A percentile compares a stretch with the other conserved stretches of the same genome.
phyloP scores from a whole-genome alignment of 495 filamentous ascomycete species.

The Penicillium alfredii region DNA sequence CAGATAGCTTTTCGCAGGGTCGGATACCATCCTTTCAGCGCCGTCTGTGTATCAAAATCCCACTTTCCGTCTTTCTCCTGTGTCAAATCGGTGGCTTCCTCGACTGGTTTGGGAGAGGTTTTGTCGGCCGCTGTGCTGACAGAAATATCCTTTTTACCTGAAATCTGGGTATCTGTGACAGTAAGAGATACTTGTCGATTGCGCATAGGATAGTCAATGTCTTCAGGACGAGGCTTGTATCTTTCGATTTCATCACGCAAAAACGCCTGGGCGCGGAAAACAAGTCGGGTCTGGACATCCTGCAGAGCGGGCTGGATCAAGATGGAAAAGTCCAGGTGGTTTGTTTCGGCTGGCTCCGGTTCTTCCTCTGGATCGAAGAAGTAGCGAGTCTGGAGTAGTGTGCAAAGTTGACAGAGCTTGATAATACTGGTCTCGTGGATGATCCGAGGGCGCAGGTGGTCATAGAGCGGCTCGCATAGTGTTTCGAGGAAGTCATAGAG shows the following conservation, averaged over 20 bases:
- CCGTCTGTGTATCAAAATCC: slow-evolving; percentile 48
- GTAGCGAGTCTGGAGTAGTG: slow-evolving; percentile 78
- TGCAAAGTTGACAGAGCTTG: slow-evolving; percentile 75
- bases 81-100: slow-evolving; percentile 42
- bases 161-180: slow-evolving; percentile 42
- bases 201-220: slow-evolving; percentile 59
- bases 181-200: slow-evolving; percentile 43
- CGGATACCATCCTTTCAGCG: slow-evolving; percentile 54
- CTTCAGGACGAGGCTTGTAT: slow-evolving; percentile 62
- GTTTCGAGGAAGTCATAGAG: slow-evolving; percentile 67
- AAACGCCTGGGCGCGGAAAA: slow-evolving; percentile 63
- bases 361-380: slow-evolving; percentile 69
- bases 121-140: slow-evolving; percentile 38
- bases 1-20: slow-evolving; percentile 73
- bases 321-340: slow-evolving; percentile 59
- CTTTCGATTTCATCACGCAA: slow-evolving; percentile 64
- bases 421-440: slow-evolving; percentile 66
- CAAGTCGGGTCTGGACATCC: slow-evolving; percentile 69
- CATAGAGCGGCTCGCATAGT: slow-evolving; percentile 70
- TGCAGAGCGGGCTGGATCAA: slow-evolving; percentile 64
- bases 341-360: slow-evolving; percentile 46
- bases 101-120: slow-evolving; percentile 46
- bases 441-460: slow-evolving; percentile 61
- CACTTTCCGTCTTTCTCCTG: slow-evolving; percentile 43
- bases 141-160: slow-evolving; percentile 39